A percentile compares a stretch with the other conserved stretches of the same genome.
These are phyloP conservation scores for Musa troglodytarum DNA, from an alignment of 176 grass and related monocot species.

Conservation along the genomic window DNA sequence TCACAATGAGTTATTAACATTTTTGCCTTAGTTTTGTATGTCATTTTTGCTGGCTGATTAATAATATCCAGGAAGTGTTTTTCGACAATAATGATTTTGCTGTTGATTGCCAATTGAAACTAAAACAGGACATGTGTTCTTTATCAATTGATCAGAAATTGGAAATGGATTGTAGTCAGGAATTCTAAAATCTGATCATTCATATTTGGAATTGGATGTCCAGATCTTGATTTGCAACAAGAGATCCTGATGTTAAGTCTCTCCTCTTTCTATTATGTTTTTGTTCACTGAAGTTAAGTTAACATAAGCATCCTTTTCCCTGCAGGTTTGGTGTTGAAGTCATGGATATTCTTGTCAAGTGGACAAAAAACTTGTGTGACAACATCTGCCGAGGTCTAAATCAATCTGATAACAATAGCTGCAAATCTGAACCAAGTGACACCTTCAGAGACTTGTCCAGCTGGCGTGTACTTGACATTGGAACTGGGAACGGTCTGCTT, in stretches of 20 bases:
- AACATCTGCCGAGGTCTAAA: slow-evolving; percentile 1
- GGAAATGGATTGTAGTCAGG: not conserved
- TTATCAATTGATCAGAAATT: too few species aligned
- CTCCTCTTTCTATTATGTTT: not conserved
- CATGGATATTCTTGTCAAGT: slow-evolving; percentile 65
- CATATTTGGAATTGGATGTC: not conserved
- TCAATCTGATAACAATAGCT: not conserved
- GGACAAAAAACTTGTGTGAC: slow-evolving; percentile 69
- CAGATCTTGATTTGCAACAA: not conserved
- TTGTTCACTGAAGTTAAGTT: not conserved
- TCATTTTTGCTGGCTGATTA: not conserved
- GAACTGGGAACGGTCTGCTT: slow-evolving; percentile 73
- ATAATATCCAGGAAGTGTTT: not conserved
- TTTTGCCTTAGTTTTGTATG: not conserved
- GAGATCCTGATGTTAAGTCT: not conserved
- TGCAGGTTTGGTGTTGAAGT: slow-evolving; percentile 72
- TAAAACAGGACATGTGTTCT: too few species aligned
- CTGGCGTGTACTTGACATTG: slow-evolving; percentile 70
- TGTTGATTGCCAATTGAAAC: not conserved
- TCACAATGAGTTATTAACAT: not conserved
- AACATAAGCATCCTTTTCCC: not conserved
- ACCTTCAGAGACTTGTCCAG: slow-evolving; percentile 40
- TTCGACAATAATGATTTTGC: not conserved
- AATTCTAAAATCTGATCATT: not conserved
- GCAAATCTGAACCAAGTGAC: slow-evolving; percentile 15